Conservation (phyloP, 164 flowering plant genomes). For the Umbellularia californica region DNA sequence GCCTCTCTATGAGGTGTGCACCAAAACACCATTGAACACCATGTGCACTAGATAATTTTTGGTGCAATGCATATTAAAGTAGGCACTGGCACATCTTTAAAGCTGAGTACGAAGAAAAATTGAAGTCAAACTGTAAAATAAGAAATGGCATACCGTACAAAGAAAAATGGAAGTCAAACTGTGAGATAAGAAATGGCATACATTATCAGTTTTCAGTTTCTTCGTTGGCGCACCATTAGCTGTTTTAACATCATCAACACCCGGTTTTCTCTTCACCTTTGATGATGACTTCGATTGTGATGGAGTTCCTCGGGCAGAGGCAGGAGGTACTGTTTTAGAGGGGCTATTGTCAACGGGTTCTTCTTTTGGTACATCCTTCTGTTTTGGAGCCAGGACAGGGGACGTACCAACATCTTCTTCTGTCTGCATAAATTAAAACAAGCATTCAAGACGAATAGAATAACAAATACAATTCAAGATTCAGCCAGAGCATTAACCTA, state of each 20-base stretch:
- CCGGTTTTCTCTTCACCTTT: constrained; percentile 83
- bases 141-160: constrained; percentile 13
- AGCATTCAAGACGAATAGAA: too few relatives aligned
- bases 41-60: too few relatives aligned
- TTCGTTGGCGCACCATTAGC: constrained; percentile 55
- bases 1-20: too few relatives aligned
- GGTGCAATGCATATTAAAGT: background rate
- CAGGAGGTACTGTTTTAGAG: constrained; percentile 46
- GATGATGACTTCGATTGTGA: constrained; percentile 64
- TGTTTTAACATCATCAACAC: constrained; percentile 65
- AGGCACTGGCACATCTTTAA: background rate
- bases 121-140: background rate
- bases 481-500: background rate
- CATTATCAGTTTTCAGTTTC: constrained; percentile 59
- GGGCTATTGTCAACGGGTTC: constrained; percentile 80
- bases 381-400: constrained; percentile 68
- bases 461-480: background rate
- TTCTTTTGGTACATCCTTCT: constrained; percentile 73
- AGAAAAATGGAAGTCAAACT: background rate
- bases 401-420: constrained; percentile 65
- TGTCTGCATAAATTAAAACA: constrained; percentile 21
- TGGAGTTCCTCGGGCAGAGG: constrained; percentile 60
- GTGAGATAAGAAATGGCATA: constrained; percentile 9
- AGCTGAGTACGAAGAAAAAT: background rate
- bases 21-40: too few relatives aligned